These are phyloP conservation scores for Kondoa subrosea DNA, from an alignment of 768 basidiomycete genomes.

Conservation along the genomic window DNA sequence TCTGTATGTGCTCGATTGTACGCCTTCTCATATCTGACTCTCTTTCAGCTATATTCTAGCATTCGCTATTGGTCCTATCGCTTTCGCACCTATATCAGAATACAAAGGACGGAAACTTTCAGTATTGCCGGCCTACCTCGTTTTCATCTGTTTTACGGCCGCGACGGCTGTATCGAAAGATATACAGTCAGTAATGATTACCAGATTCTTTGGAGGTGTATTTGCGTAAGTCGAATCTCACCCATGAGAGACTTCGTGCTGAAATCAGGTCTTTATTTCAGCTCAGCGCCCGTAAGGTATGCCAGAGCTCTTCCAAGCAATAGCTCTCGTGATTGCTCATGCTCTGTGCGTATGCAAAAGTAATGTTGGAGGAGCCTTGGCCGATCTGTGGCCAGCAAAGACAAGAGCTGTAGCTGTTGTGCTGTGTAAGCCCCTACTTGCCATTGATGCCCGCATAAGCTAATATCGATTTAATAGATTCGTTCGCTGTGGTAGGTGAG, in stretches of 20 bases:
- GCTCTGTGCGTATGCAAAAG: conserved; percentile 8
- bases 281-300: too few species aligned
- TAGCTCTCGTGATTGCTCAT: too few species aligned
- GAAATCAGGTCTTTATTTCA: too few species aligned
- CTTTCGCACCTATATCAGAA: conserved; percentile 30
- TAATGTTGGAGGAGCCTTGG: conserved; percentile 17
- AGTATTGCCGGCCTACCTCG: conserved; percentile 28
- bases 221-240: too few species aligned
- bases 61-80: conserved; percentile 25
- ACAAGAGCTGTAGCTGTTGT: conserved; percentile 27
- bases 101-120: conserved; percentile 29
- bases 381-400: conserved; percentile 26
- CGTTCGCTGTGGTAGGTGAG: conserved; percentile 31
- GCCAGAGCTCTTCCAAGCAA: too few species aligned
- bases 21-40: too few species aligned
- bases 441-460: background rate
- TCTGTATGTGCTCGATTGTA: conserved; percentile 14
- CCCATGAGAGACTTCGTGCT: too few species aligned
- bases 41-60: conserved; percentile 15
- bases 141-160: conserved; percentile 32
- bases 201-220: conserved; percentile 28
- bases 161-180: conserved; percentile 32
- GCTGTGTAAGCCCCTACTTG: conserved; percentile 27
- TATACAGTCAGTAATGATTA: conserved; percentile 32
- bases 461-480: background rate